Percentiles rank a stretch among this genome's conserved stretches.
Evolutionary conservation across 352 stramenopile genomes (phyloP).

Genomic region (Phytophthora aleatoria): DNA sequence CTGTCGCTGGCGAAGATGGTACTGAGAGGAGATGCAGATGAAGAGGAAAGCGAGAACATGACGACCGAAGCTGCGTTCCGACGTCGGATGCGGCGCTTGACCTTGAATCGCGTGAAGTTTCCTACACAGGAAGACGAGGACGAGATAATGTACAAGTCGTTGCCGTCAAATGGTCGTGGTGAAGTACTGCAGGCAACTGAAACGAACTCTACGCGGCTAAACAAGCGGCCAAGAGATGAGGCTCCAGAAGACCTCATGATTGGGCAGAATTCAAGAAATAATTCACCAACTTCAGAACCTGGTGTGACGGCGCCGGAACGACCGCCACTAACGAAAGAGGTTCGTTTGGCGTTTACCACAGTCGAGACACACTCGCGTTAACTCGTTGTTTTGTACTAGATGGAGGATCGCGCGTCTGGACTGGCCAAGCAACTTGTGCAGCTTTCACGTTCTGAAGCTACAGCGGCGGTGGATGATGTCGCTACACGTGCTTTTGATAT

Average conservation of each 20-base stretch:
- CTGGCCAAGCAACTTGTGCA: conserved; percentile 56
- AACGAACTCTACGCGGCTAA: neutral
- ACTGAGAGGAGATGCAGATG: conserved; percentile 12
- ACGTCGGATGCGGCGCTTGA: conserved; percentile 36
- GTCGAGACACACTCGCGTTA: neutral
- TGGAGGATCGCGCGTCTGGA: conserved; percentile 44
- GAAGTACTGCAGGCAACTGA: neutral
- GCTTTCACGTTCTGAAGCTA: conserved; percentile 39
- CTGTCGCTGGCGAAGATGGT: conserved; percentile 34
- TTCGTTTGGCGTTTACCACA: conserved; percentile 10
- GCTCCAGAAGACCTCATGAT: neutral
- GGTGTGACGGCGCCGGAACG: conserved; percentile 13
- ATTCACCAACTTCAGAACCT: neutral
- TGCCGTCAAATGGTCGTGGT: neutral
- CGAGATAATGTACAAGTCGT: neutral
- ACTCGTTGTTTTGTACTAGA: conserved; percentile 27
- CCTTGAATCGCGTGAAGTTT: conserved; percentile 33
- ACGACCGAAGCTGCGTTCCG: conserved; percentile 29
- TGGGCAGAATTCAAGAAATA: conserved; percentile 11
- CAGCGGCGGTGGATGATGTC: conserved; percentile 32
- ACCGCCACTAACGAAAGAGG: conserved; percentile 36
- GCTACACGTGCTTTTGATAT: conserved; percentile 37
- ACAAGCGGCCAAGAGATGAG: conserved; percentile 24
- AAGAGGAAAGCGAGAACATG: conserved; percentile 1
- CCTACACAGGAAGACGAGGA: conserved; percentile 16